Evolutionary conservation across 139 green algal species (phyloP).

Genomic region (Chlorella ohadii): DNA sequence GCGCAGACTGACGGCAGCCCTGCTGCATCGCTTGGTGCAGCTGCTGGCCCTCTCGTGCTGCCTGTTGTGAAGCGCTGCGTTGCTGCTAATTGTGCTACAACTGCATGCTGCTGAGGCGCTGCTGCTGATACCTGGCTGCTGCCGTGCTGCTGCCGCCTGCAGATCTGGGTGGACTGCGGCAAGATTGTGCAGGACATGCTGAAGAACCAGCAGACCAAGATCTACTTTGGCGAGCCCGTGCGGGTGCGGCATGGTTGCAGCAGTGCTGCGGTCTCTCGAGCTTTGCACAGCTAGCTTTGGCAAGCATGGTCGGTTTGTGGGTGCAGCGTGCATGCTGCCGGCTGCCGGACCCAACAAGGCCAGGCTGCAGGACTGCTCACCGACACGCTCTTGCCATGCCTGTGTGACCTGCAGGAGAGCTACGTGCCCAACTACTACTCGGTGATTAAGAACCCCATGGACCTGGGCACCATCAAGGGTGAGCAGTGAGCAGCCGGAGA

Average conservation of each 20-base stretch:
- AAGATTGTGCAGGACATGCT: constrained; percentile 47
- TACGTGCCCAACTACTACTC: constrained; percentile 69
- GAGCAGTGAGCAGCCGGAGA: no score
- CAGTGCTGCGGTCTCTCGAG: no score
- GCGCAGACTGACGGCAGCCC: background rate
- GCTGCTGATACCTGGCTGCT: no score
- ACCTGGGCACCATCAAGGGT: constrained; percentile 66
- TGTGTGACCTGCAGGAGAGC: constrained; percentile 14
- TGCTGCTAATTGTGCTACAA: no score
- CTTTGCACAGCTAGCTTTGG: no score
- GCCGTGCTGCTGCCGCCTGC: background rate
- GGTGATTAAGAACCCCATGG: constrained; percentile 82
- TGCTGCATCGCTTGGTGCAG: background rate
- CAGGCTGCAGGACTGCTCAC: constrained; percentile 17
- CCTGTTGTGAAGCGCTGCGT: no score
- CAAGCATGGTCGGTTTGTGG: no score
- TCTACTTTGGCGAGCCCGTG: constrained; percentile 55
- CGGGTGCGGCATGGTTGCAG: no score
- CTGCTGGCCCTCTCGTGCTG: no score
- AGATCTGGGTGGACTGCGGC: constrained; percentile 44
- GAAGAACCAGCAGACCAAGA: constrained; percentile 41
- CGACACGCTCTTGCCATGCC: no score
- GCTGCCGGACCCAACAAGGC: no score
- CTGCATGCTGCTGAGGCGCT: background rate
- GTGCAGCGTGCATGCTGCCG: no score